Conservation (phyloP, 768 basidiomycete genomes). For the Suillus plorans region DNA sequence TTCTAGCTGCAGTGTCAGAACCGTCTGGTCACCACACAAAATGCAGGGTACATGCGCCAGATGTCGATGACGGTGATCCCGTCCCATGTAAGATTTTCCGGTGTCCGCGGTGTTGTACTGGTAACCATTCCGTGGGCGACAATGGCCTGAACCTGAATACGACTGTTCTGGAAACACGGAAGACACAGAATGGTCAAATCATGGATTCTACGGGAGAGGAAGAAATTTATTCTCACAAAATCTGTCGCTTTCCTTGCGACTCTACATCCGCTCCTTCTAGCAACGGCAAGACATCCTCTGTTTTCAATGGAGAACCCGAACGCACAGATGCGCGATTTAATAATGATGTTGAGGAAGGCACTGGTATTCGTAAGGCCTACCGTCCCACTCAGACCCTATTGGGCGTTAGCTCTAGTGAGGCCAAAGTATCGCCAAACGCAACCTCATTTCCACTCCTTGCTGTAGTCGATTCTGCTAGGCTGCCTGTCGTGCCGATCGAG, state of each 20-base stretch:
- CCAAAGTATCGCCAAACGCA: background rate
- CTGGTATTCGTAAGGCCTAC: background rate
- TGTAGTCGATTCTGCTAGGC: background rate
- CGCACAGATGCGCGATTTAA: background rate
- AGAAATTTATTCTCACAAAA: background rate
- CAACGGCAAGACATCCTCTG: background rate
- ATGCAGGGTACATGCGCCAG: background rate
- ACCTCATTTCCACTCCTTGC: background rate
- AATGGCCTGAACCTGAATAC: too few relatives aligned
- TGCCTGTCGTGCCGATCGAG: background rate
- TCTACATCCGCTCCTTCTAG: background rate
- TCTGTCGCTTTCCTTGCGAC: background rate
- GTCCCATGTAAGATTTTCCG: background rate
- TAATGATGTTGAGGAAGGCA: background rate
- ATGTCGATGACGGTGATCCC: background rate
- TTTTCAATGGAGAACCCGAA: background rate
- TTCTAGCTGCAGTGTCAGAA: background rate
- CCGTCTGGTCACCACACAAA: background rate
- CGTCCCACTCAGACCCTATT: background rate
- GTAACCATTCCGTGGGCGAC: background rate
- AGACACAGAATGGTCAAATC: background rate
- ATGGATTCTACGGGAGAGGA: background rate
- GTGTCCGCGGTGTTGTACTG: background rate
- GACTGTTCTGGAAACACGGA: background rate
- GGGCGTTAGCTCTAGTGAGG: background rate